Evolutionary conservation across 371 early-diverging fungal genomes (phyloP), one percentile per base, ranked within the genome.

Genomic region (Lichtheimia hyalospora): DNA sequence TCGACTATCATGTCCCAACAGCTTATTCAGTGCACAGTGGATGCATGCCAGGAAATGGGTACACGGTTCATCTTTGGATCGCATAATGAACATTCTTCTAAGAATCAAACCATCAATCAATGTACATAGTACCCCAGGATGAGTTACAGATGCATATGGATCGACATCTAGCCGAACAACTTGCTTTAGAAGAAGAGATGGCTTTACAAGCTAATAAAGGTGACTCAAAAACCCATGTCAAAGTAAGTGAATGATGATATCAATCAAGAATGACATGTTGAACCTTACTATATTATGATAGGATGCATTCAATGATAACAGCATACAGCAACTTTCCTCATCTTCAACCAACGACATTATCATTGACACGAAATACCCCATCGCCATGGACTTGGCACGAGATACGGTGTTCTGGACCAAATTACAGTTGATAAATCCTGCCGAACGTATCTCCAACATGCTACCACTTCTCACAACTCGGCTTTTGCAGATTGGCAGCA

Each of bases 161-260:
- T 52, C 21, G 42, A 7, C 62, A 62, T 50, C 25, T 57, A 14
- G 62, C 62, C 13, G 50, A 57, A 25, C 57, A 62, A 23, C 40
- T 62, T 5, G 52, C 44, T 28, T 44, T 28, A 16, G 62, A 62
- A 23, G 46, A 62, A 8, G 16, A 13, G 12, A 12, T 13, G 16
- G 20, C 16, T 8, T 39, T 16, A 3, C 28, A n/a, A 13, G 18
- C 3, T 1, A 39, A 20, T 3, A 53, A 14, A 14, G 42, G 8
- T 49, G 15, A 12, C 16, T 15, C 20, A 28, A 24, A 42, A 5
- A 41, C 27, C 16, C 39, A 40, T 34, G 34, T 23, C 21, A 18
- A 51, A 27, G 16, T 39, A 52, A 59, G 52, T 15, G n/a, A 48
- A 16, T 49, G 49, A 5, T 15, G 46, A 20, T 46, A 46, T 18